These are phyloP conservation scores for Wickerhamomyces strasburgensis DNA, from an alignment of 805 yeast species.

Conservation along the genomic window DNA sequence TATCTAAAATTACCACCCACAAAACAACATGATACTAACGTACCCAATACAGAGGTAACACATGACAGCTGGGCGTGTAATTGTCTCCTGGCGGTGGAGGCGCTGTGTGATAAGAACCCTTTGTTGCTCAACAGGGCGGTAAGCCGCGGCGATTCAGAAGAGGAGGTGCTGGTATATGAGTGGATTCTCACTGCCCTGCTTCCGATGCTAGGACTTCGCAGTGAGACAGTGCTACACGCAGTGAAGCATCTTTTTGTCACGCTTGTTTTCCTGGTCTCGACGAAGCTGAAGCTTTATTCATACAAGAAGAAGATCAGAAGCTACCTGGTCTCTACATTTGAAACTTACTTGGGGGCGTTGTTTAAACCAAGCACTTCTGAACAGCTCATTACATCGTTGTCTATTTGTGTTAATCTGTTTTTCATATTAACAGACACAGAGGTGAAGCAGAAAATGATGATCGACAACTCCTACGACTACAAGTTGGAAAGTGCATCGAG, in stretches of 20 bases:
- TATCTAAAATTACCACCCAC: too few relatives aligned
- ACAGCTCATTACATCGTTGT: slow-evolving; percentile 9
- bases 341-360: slow-evolving; percentile 9
- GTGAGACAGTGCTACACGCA: slow-evolving; percentile 11
- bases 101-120: slow-evolving; percentile 20
- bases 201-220: slow-evolving; percentile 12
- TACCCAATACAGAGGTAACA: slow-evolving; percentile 2
- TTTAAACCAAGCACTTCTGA: slow-evolving; percentile 14
- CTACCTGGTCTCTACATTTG: slow-evolving; percentile 13
- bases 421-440: slow-evolving; percentile 21
- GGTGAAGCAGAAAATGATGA: slow-evolving; percentile 17
- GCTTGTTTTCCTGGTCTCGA: slow-evolving; percentile 15
- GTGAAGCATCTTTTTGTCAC: slow-evolving; percentile 21
- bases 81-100: slow-evolving; percentile 21
- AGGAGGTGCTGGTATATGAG: slow-evolving; percentile 10
- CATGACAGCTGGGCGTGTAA: slow-evolving; percentile 14
- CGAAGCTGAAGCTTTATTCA: slow-evolving; percentile 17
- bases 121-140: slow-evolving; percentile 13
- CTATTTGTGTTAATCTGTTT: slow-evolving; percentile 18
- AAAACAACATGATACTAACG: too few relatives aligned
- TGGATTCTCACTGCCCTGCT: slow-evolving; percentile 21
- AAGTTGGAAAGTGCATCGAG: slow-evolving; percentile 21
- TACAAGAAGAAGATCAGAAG: slow-evolving; percentile 17
- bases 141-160: slow-evolving; percentile 3
- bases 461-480: slow-evolving; percentile 20